phyloP scores from a whole-genome alignment of 2,329 filamentous ascomycete species.

The Rosellinia necatrix region DNA sequence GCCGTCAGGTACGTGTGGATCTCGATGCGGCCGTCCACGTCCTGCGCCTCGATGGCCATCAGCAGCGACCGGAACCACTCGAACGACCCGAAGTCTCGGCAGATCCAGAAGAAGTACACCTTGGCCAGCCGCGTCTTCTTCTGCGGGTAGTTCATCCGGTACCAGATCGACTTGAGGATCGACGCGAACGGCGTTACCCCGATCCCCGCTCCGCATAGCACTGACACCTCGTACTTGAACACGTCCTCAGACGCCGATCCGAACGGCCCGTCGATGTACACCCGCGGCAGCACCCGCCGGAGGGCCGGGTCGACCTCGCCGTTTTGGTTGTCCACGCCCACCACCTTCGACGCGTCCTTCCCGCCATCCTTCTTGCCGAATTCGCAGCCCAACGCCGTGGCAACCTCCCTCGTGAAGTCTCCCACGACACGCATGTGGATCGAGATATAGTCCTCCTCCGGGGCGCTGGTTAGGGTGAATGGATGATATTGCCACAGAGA shows the following conservation, averaged over 20 bases:
- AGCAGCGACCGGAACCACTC: slow-evolving; percentile 89
- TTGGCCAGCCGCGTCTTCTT: slow-evolving; percentile 79
- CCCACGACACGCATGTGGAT: slow-evolving; percentile 84
- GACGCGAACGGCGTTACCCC: slow-evolving; percentile 87
- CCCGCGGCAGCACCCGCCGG: slow-evolving; percentile 73
- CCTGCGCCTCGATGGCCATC: slow-evolving; percentile 83
- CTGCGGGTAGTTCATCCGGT: slow-evolving; percentile 86
- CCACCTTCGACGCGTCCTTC: slow-evolving; percentile 65
- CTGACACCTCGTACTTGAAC: slow-evolving; percentile 82
- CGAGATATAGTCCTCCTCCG: slow-evolving; percentile 88
- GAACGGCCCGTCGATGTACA: slow-evolving; percentile 85
- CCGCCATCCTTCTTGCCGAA: slow-evolving; percentile 59
- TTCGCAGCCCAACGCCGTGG: slow-evolving; percentile 75
- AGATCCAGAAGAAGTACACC: slow-evolving; percentile 94
- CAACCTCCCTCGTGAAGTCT: slow-evolving; percentile 75
- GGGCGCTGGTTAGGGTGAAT: slow-evolving; percentile 83
- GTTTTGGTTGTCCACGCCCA: slow-evolving; percentile 66
- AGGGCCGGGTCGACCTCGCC: slow-evolving; percentile 70
- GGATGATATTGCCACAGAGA: slow-evolving; percentile 90
- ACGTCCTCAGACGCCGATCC: slow-evolving; percentile 86
- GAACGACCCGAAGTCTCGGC: slow-evolving; percentile 84
- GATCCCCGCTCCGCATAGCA: slow-evolving; percentile 82
- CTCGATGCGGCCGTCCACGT: slow-evolving; percentile 82
- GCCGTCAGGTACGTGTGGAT: slow-evolving; percentile 89
- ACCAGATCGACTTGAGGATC: slow-evolving; percentile 91